These are phyloP conservation scores for Fusarium dimerum DNA, from an alignment of 2,329 filamentous ascomycete genomes.

Conservation along the genomic window DNA sequence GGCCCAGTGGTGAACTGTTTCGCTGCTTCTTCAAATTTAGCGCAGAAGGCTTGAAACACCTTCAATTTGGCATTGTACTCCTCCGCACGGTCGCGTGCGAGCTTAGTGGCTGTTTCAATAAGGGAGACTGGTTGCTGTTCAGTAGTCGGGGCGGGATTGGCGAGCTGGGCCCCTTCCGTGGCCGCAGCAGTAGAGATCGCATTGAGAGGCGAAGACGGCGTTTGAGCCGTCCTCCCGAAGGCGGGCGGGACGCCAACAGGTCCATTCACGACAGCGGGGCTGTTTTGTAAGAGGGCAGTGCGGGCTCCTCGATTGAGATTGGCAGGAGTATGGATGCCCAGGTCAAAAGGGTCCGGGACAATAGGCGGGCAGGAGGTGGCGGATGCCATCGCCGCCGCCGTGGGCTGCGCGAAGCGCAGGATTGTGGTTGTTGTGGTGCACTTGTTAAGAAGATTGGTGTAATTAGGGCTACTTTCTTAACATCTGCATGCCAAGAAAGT, in stretches of 20 bases:
- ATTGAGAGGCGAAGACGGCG: not conserved
- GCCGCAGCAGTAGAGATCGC: constrained; percentile 1
- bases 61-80: constrained; percentile 10
- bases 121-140: constrained; percentile 6
- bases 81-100: constrained; percentile 2
- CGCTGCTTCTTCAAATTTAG: constrained; percentile 9
- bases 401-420: constrained; percentile 1
- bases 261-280: constrained; percentile 2
- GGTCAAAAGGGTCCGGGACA: constrained; percentile 3
- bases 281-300: constrained; percentile 3
- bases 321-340: constrained; percentile 3
- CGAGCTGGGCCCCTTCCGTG: constrained; percentile 6
- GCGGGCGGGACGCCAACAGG: not conserved
- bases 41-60: constrained; percentile 13
- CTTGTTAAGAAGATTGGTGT: not conserved
- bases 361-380: constrained; percentile 1
- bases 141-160: not conserved
- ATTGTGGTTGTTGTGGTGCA: not conserved
- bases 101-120: constrained; percentile 4
- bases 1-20: constrained; percentile 6
- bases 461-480: not conserved
- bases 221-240: not conserved
- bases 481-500: not conserved
- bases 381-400: constrained; percentile 5
- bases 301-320: constrained; percentile 1